Evolutionary conservation across 306 rosid species (phyloP).

Genomic region (Alnus glutinosa): DNA sequence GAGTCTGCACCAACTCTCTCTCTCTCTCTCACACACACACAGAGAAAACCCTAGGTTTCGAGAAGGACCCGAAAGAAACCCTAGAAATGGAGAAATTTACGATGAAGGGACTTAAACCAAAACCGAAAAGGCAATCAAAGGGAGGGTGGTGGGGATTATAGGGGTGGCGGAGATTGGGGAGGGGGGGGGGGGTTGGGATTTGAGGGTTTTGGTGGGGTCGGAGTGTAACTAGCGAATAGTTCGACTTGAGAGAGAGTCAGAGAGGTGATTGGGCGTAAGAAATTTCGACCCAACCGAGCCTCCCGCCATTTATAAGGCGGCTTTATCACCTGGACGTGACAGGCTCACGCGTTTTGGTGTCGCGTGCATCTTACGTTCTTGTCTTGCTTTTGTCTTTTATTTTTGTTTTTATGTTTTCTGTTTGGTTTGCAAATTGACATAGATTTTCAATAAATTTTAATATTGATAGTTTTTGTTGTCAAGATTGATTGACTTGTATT

Average conservation of each 20-base stretch:
- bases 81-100: slow-evolving; percentile 28
- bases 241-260: slow-evolving; percentile 14
- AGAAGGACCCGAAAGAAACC: slow-evolving; percentile 27
- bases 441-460: no score
- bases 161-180: neutral
- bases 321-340: slow-evolving; percentile 21
- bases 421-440: no score
- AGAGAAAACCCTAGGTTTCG: slow-evolving; percentile 53
- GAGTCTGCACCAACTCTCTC: slow-evolving; percentile 38
- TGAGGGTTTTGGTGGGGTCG: slow-evolving; percentile 45
- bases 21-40: neutral
- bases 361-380: slow-evolving; percentile 40
- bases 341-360: slow-evolving; percentile 17
- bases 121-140: slow-evolving; percentile 1
- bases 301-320: slow-evolving; percentile 61
- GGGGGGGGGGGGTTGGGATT: slow-evolving; percentile 25
- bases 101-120: neutral
- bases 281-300: slow-evolving; percentile 26
- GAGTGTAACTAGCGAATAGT: slow-evolving; percentile 30
- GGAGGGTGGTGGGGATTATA: slow-evolving; percentile 17
- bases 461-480: no score
- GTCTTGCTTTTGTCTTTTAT: neutral
- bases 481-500: no score
- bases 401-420: neutral
- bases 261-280: slow-evolving; percentile 36